phyloP scores from a whole-genome alignment of 352 stramenopile genomes.

The Phytophthora pluvialis region DNA sequence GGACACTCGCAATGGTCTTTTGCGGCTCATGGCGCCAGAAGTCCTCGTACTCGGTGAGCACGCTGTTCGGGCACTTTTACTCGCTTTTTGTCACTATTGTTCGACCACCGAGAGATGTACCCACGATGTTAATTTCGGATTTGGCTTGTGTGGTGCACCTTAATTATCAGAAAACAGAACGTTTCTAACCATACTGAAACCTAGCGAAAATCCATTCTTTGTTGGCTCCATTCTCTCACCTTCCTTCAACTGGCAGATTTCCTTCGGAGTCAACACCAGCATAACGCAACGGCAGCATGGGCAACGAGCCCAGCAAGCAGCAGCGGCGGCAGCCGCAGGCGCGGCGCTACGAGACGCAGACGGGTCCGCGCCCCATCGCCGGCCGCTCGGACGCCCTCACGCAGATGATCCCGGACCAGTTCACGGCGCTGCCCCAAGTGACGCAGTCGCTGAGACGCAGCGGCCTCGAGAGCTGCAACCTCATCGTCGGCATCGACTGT shows the following conservation, averaged over 20 bases:
- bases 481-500: conserved; percentile 90
- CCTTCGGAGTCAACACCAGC: no score
- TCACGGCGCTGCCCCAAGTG: conserved; percentile 70
- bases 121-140: conserved; percentile 15
- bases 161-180: conserved; percentile 25
- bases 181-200: conserved; percentile 24
- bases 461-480: conserved; percentile 86
- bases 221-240: conserved; percentile 20
- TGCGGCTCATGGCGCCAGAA: conserved; percentile 88
- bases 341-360: conserved; percentile 37
- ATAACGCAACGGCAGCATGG: conserved; percentile 24
- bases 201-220: conserved; percentile 22
- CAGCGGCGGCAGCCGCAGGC: conserved; percentile 11
- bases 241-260: conserved; percentile 6
- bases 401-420: conserved; percentile 77
- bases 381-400: conserved; percentile 26
- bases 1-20: conserved; percentile 73
- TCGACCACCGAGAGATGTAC: conserved; percentile 23
- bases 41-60: conserved; percentile 63
- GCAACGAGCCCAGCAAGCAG: conserved; percentile 36
- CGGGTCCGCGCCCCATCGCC: conserved; percentile 42
- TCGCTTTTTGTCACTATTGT: no score
- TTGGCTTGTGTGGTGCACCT: conserved; percentile 11
- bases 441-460: conserved; percentile 72
- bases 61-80: no score